Evolutionary conservation across 805 yeast species (phyloP).

Genomic region (Nakazawaea sp.): DNA sequence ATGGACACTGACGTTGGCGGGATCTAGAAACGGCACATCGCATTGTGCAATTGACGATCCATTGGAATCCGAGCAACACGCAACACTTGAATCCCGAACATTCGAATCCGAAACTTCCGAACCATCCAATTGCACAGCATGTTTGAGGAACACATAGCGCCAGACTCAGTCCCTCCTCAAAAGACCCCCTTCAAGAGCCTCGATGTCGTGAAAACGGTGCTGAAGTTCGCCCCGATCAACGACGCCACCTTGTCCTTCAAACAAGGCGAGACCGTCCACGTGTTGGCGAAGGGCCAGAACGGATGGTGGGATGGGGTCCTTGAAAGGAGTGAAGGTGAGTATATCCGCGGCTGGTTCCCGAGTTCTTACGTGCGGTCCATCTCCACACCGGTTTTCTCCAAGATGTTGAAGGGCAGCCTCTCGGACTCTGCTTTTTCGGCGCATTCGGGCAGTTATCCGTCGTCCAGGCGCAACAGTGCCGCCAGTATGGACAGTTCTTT

Average conservation of each 20-base stretch:
- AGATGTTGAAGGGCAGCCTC: constrained; percentile 1
- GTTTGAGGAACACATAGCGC: constrained; percentile 3
- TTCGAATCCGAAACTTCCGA: too few species aligned
- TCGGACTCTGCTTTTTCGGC: neutral
- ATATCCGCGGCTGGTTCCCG: constrained; percentile 82
- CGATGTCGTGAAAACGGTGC: constrained; percentile 54
- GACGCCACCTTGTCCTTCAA: constrained; percentile 44
- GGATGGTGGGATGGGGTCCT: constrained; percentile 90
- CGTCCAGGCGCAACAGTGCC: constrained; percentile 38
- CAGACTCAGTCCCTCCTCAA: neutral
- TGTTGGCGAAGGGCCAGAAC: constrained; percentile 50
- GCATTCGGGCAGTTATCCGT: neutral
- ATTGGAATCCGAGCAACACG: too few species aligned
- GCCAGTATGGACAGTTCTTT: constrained; percentile 24
- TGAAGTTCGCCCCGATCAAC: constrained; percentile 47
- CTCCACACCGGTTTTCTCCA: neutral
- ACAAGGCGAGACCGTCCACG: constrained; percentile 68
- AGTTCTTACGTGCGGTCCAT: constrained; percentile 44
- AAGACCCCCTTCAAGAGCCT: constrained; percentile 15
- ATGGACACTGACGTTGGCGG: too few species aligned
- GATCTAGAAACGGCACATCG: too few species aligned
- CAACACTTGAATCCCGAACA: too few species aligned
- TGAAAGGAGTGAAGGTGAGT: constrained; percentile 29
- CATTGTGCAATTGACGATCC: too few species aligned
- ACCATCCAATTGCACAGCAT: too few species aligned